phyloP scores from a whole-genome alignment of 2,329 filamentous ascomycete genomes.

The Neopestalotiopsis sp. region DNA sequence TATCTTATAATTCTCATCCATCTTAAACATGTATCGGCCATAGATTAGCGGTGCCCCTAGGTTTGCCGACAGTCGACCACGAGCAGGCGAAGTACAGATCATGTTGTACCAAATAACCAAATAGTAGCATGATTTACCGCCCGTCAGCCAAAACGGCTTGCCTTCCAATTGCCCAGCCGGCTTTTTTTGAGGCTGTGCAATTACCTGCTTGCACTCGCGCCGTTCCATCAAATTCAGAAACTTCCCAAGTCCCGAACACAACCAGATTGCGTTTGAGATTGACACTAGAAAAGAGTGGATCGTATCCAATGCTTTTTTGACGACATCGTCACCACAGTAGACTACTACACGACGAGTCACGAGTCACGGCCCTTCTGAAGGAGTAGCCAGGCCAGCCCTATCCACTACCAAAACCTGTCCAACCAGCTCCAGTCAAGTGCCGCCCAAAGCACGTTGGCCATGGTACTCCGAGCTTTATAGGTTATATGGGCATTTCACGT shows the following conservation, averaged over 20 bases:
- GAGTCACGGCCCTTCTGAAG: too few relatives aligned
- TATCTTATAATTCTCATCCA: too few relatives aligned
- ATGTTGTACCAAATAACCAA: not conserved
- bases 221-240: not conserved
- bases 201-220: not conserved
- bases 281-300: slow-evolving; percentile 14
- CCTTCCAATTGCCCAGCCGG: not conserved
- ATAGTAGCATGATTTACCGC: not conserved
- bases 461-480: not conserved
- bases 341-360: too few relatives aligned
- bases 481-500: not conserved
- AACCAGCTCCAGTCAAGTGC: not conserved
- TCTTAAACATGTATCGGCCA: not conserved
- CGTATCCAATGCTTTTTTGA: slow-evolving; percentile 4
- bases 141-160: not conserved
- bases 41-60: not conserved
- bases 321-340: not conserved
- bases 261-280: slow-evolving; percentile 17
- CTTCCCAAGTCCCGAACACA: not conserved
- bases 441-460: not conserved
- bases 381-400: not conserved
- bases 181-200: not conserved
- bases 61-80: not conserved
- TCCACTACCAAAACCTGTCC: not conserved
- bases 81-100: not conserved